Percentiles rank a stretch among this genome's conserved stretches.
Conservation (phyloP, 371 early-diverging fungal species). For the Mucor mucedo region DNA sequence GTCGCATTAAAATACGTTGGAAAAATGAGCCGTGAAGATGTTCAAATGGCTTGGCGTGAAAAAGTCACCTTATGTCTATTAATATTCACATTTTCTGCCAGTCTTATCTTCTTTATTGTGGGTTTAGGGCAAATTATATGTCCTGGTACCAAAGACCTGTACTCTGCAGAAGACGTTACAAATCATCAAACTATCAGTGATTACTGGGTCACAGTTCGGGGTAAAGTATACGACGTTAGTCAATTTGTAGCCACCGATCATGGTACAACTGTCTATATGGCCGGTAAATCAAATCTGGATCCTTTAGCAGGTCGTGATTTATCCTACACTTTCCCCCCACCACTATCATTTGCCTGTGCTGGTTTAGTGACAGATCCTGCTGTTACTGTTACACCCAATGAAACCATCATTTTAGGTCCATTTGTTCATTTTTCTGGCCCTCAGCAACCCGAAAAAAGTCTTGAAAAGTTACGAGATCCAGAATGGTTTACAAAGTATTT, state of each 20-base stretch:
- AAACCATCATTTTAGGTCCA: slow-evolving; percentile 43
- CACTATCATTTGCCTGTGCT: slow-evolving; percentile 57
- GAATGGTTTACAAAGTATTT: slow-evolving; percentile 46
- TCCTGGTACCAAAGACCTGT: slow-evolving; percentile 55
- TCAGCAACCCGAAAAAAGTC: slow-evolving; percentile 29
- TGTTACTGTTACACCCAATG: slow-evolving; percentile 48
- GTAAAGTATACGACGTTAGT: slow-evolving; percentile 80
- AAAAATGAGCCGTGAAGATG: slow-evolving; percentile 84
- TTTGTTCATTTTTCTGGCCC: slow-evolving; percentile 40
- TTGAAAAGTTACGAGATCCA: slow-evolving; percentile 44
- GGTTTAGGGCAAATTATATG: slow-evolving; percentile 63
- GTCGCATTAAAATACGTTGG: slow-evolving; percentile 61
- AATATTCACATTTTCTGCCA: slow-evolving; percentile 61
- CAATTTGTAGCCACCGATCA: slow-evolving; percentile 67
- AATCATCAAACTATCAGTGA: slow-evolving; percentile 54
- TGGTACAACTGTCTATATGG: slow-evolving; percentile 48
- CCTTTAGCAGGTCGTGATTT: slow-evolving; percentile 62
- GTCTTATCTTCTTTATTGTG: slow-evolving; percentile 63
- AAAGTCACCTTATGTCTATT: slow-evolving; percentile 83
- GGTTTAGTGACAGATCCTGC: slow-evolving; percentile 48
- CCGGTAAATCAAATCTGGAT: slow-evolving; percentile 52
- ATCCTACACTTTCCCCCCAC: slow-evolving; percentile 63
- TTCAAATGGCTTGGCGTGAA: slow-evolving; percentile 94
- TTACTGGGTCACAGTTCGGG: slow-evolving; percentile 69
- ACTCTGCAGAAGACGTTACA: slow-evolving; percentile 50